Evolutionary conservation across 169 alveolate genomes (phyloP).

Genomic region (Cardiosporidium cionae): DNA sequence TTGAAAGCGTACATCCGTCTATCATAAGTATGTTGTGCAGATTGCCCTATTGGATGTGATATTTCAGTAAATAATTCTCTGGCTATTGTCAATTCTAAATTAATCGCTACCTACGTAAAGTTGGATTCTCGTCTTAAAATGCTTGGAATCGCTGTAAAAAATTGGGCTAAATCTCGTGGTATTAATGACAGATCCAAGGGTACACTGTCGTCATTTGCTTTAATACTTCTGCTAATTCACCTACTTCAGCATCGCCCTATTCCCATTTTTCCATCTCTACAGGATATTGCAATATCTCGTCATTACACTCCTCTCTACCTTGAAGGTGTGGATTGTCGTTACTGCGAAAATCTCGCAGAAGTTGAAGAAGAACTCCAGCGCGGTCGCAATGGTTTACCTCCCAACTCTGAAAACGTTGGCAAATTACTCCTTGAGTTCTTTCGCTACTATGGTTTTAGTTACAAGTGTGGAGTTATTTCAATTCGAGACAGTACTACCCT

Average conservation of each 20-base stretch:
- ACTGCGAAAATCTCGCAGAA: not conserved
- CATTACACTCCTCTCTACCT: slow-evolving; percentile 22
- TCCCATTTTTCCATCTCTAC: slow-evolving; percentile 24
- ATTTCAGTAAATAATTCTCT: slow-evolving; percentile 33
- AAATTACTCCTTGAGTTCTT: slow-evolving; percentile 25
- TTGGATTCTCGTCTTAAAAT: slow-evolving; percentile 11
- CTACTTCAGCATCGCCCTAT: slow-evolving; percentile 20
- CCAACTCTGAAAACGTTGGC: no score
- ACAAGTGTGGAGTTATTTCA: slow-evolving; percentile 5
- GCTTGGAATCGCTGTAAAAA: slow-evolving; percentile 30
- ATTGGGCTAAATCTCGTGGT: slow-evolving; percentile 22
- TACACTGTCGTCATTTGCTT: slow-evolving; percentile 21
- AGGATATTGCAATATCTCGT: slow-evolving; percentile 31
- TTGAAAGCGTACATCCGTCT: not conserved
- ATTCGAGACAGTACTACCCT: slow-evolving; percentile 7
- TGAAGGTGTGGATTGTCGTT: slow-evolving; percentile 39
- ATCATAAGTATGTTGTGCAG: not conserved
- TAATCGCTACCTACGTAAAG: slow-evolving; percentile 21
- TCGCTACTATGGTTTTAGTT: slow-evolving; percentile 28
- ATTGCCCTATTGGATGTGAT: slow-evolving; percentile 1
- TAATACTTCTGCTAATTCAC: slow-evolving; percentile 28
- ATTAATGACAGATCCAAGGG: slow-evolving; percentile 32
- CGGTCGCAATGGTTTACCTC: no score
- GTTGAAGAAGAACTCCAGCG: no score
- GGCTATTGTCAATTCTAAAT: slow-evolving; percentile 33